Percentiles rank a stretch among this genome's conserved stretches.
Conservation (phyloP, 106 monocot species). For the Ottelia alismoides region DNA sequence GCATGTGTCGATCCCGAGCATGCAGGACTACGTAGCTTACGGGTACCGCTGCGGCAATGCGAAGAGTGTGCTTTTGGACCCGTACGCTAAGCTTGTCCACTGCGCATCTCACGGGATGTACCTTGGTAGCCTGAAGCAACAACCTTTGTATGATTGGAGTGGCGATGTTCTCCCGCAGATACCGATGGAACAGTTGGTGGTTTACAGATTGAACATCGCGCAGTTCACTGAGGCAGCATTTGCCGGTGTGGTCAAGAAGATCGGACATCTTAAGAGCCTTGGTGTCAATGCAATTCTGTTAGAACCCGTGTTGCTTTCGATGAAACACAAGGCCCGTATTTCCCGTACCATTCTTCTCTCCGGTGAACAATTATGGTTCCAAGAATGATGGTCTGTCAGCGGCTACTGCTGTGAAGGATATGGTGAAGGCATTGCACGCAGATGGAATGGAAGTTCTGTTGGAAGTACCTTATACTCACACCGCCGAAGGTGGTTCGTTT, state of each 20-base stretch:
- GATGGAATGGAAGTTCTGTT: conserved; percentile 75
- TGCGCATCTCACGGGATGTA: conserved; percentile 27
- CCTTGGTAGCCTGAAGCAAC: conserved; percentile 28
- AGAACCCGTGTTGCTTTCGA: conserved; percentile 76
- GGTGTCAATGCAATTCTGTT: conserved; percentile 81
- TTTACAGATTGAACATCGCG: conserved; percentile 71
- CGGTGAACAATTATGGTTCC: conserved; percentile 35
- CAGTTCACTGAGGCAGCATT: conserved; percentile 72
- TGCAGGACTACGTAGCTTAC: conserved; percentile 33
- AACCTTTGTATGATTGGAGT: conserved; percentile 57
- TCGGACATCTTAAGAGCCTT: conserved; percentile 52
- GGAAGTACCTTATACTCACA: conserved; percentile 73
- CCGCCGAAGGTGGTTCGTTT: conserved; percentile 54
- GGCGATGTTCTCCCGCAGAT: conserved; percentile 36
- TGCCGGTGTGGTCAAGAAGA: conserved; percentile 43
- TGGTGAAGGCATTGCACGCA: conserved; percentile 68
- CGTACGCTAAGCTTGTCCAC: conserved; percentile 53
- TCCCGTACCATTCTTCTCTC: conserved; percentile 79
- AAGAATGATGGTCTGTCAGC: conserved; percentile 14
- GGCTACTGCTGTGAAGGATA: conserved; percentile 61
- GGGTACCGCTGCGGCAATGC: conserved; percentile 58
- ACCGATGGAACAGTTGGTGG: conserved; percentile 66
- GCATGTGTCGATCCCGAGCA: conserved; percentile 45
- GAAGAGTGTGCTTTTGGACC: conserved; percentile 57
- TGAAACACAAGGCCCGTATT: conserved; percentile 57